phyloP scores from a whole-genome alignment of 768 basidiomycete genomes.

The Hysterangium stoloniferum region DNA sequence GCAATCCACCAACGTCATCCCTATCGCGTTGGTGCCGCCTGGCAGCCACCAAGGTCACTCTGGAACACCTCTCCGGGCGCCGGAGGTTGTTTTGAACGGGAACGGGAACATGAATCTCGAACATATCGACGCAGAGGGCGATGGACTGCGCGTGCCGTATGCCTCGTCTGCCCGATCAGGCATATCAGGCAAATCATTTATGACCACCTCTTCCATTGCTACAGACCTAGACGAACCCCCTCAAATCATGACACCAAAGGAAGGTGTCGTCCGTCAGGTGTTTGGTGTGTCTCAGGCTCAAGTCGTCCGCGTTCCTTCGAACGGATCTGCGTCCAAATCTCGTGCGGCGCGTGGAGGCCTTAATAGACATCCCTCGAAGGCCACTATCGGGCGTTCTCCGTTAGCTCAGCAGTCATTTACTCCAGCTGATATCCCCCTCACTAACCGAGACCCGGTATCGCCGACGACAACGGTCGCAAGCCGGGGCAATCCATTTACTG shows the following conservation, averaged over 20 bases:
- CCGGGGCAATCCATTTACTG: constrained; percentile 10
- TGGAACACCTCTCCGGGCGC: constrained; percentile 40
- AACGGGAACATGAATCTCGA: constrained; percentile 42
- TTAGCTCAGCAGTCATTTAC: constrained; percentile 10
- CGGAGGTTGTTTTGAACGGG: constrained; percentile 37
- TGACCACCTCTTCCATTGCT: constrained; percentile 66
- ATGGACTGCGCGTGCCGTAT: constrained; percentile 25
- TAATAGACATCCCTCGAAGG: background rate
- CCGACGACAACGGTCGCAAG: constrained; percentile 30
- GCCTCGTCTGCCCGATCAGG: constrained; percentile 49
- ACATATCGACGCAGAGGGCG: constrained; percentile 41
- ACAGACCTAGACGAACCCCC: constrained; percentile 79
- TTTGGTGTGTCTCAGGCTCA: constrained; percentile 73
- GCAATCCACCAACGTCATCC: constrained; percentile 79
- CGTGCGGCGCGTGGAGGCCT: background rate
- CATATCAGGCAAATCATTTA: constrained; percentile 54
- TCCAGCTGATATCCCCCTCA: constrained; percentile 12
- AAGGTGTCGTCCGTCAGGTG: constrained; percentile 54
- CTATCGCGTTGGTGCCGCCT: constrained; percentile 71
- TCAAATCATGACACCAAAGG: constrained; percentile 68
- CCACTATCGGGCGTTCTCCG: constrained; percentile 6
- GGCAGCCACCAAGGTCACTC: constrained; percentile 28
- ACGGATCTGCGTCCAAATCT: constrained; percentile 17
- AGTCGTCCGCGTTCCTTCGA: constrained; percentile 52
- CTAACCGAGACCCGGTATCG: constrained; percentile 21